A percentile compares a stretch with the other conserved stretches of the same genome.
Evolutionary conservation across 106 monocot genomes (phyloP).

Genomic region (Iris macrosiphon): DNA sequence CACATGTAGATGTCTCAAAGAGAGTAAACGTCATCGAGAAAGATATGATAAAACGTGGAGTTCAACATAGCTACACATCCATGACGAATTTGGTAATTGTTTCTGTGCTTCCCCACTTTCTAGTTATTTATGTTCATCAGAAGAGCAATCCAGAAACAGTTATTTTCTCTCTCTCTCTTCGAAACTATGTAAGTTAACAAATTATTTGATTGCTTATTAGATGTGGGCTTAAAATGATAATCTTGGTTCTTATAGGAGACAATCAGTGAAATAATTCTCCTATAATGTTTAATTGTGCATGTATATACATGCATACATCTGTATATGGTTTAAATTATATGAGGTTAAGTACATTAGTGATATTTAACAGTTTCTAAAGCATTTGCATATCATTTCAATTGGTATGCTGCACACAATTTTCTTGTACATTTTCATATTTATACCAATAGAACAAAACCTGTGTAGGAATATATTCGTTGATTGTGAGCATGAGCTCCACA

Average conservation of each 20-base stretch:
- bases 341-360: too few species aligned
- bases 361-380: too few species aligned
- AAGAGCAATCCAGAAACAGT: not conserved
- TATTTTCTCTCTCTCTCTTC: not conserved
- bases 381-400: too few species aligned
- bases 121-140: not conserved
- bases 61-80: slow-evolving; percentile 62
- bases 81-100: slow-evolving; percentile 79
- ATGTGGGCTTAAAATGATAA: not conserved
- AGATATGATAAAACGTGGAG: slow-evolving; percentile 62
- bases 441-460: too few species aligned
- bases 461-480: too few species aligned
- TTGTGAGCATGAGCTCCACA: too few species aligned
- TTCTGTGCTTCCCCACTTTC: not conserved
- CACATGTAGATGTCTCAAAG: slow-evolving; percentile 56
- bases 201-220: not conserved
- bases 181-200: not conserved
- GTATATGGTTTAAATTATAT: too few species aligned
- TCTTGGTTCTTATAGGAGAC: not conserved
- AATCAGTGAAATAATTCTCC: not conserved
- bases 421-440: too few species aligned
- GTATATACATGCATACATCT: too few species aligned
- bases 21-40: slow-evolving; percentile 57
- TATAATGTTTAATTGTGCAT: not conserved
- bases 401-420: too few species aligned